phyloP scores from a whole-genome alignment of 345 rosid genomes.

The Lenwebbia sp. region DNA sequence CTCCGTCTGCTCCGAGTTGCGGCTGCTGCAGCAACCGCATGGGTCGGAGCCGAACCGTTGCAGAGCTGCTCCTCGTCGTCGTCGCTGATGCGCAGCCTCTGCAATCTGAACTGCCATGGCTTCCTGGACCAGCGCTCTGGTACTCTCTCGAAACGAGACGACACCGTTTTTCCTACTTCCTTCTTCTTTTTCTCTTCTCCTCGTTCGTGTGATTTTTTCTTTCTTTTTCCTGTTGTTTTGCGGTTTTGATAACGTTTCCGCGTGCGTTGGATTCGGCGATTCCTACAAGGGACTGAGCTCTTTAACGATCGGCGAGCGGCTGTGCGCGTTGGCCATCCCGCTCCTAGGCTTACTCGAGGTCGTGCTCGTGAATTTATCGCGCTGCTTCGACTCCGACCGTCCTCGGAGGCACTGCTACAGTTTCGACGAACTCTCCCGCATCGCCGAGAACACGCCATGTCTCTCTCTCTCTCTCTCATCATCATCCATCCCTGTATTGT shows the following conservation, averaged over 20 bases:
- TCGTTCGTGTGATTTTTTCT: not conserved
- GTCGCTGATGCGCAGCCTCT: not conserved
- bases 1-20: not conserved
- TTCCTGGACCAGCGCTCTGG: not conserved
- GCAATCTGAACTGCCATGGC: not conserved
- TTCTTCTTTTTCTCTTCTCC: not conserved
- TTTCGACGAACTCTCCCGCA: conserved; percentile 18
- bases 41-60: not conserved
- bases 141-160: not conserved
- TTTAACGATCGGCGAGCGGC: conserved; percentile 9
- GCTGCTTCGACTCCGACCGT: conserved; percentile 21
- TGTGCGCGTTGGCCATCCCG: conserved; percentile 23
- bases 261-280: not conserved
- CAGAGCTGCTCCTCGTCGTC: not conserved
- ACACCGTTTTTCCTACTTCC: not conserved
- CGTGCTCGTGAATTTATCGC: conserved; percentile 5
- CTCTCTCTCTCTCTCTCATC: not conserved
- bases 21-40: not conserved
- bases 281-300: not conserved
- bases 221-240: not conserved
- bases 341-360: conserved; percentile 12
- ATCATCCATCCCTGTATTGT: not conserved
- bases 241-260: not conserved
- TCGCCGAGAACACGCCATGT: conserved; percentile 15
- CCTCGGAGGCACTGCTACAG: conserved; percentile 10